Conservation (phyloP, 306 rosid species). For the Malus asiatica region DNA sequence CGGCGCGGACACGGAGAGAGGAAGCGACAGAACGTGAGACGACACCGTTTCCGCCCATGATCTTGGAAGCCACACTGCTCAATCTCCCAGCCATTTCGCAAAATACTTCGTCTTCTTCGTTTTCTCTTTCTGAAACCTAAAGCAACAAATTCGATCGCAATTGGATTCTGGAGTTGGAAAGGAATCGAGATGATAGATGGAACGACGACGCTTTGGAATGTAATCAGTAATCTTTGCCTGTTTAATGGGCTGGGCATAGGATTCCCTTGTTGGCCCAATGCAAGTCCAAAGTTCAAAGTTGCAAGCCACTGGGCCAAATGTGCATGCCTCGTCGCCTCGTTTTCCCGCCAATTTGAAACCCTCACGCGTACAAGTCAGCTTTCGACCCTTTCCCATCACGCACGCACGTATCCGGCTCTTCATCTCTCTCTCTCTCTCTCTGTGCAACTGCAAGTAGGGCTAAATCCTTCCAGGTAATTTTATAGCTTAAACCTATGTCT, state of each 20-base stretch:
- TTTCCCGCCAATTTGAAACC: no score
- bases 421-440: background rate
- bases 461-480: background rate
- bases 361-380: no score
- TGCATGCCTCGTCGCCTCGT: no score
- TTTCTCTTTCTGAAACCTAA: background rate
- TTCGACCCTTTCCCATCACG: no score
- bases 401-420: no score
- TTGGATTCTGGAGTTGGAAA: background rate
- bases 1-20: constrained; percentile 73
- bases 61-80: constrained; percentile 55
- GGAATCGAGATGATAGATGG: background rate
- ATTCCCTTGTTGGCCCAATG: background rate
- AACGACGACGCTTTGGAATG: background rate
- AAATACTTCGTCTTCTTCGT: background rate
- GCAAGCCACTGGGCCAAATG: no score
- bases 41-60: constrained; percentile 79
- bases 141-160: background rate
- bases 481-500: no score
- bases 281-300: no score
- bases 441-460: background rate
- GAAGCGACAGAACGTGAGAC: constrained; percentile 62
- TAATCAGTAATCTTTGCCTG: background rate
- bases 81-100: constrained; percentile 63
- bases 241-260: background rate